Conservation (phyloP, 1,284 basidiomycete genomes). For the Rhodotorula sp. region DNA sequence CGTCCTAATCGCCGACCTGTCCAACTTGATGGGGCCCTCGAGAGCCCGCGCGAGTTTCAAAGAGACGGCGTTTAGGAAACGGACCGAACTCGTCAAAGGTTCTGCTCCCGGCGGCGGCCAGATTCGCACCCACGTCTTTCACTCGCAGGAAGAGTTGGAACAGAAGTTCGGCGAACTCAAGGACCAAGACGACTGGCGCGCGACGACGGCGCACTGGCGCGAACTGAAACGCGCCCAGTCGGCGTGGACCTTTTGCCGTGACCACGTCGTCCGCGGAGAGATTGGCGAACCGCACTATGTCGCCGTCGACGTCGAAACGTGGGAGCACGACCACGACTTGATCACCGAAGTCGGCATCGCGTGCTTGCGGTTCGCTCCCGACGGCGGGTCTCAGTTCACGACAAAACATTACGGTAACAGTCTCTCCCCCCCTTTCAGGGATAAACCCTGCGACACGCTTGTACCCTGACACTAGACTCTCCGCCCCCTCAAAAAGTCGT, state of each 20-base stretch:
- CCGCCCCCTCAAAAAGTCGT: slow-evolving; percentile 53
- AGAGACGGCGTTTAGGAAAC: slow-evolving; percentile 3
- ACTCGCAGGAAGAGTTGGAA: slow-evolving; percentile 16
- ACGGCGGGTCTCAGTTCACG: slow-evolving; percentile 6
- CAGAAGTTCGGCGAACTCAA: slow-evolving; percentile 18
- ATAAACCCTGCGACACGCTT: not conserved
- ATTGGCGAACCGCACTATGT: not conserved
- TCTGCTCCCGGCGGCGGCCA: not conserved
- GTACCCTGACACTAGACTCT: too few relatives aligned
- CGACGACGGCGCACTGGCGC: slow-evolving; percentile 2
- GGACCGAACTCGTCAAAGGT: not conserved
- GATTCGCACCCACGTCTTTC: not conserved
- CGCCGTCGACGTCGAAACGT: slow-evolving; percentile 32
- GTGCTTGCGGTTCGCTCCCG: not conserved
- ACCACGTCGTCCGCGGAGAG: not conserved
- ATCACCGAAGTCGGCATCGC: slow-evolving; percentile 35
- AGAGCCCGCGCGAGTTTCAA: slow-evolving; percentile 20
- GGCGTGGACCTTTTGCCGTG: not conserved
- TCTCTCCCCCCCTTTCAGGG: not conserved
- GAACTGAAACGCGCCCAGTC: slow-evolving; percentile 15
- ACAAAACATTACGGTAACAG: slow-evolving; percentile 12
- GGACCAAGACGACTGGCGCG: slow-evolving; percentile 11
- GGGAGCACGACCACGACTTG: slow-evolving; percentile 27
- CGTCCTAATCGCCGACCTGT: slow-evolving; percentile 10
- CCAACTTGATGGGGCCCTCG: slow-evolving; percentile 23